Conservation (phyloP, 2,329 filamentous ascomycete species). For the Phialophora verrucosa region DNA sequence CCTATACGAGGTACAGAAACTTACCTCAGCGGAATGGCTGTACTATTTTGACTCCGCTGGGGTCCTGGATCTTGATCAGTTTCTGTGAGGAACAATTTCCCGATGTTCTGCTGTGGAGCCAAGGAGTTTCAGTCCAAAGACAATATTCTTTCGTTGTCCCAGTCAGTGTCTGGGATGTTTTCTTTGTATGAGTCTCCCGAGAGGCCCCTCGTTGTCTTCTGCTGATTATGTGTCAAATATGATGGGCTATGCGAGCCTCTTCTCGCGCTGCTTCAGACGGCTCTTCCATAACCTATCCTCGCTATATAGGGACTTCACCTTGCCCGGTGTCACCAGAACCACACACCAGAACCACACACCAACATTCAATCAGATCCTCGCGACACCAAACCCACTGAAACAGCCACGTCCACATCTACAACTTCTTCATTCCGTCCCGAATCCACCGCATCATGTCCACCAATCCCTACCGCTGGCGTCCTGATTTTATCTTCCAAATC, state of each 20-base stretch:
- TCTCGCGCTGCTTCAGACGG: neutral
- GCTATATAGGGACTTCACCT: neutral
- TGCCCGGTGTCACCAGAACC: neutral
- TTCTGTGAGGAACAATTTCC: neutral
- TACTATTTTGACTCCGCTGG: neutral
- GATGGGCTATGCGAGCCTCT: neutral
- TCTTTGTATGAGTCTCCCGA: neutral
- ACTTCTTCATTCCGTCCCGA: neutral
- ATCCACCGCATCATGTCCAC: neutral
- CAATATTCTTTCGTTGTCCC: neutral
- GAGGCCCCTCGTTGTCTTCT: neutral
- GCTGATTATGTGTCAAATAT: neutral
- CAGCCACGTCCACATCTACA: neutral
- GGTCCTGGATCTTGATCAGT: neutral
- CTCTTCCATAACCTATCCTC: neutral
- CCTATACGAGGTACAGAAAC: neutral
- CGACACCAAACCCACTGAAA: neutral
- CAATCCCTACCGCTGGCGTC: neutral
- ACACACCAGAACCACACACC: neutral
- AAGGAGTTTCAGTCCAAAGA: neutral
- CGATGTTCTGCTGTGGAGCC: neutral
- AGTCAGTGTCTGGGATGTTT: neutral
- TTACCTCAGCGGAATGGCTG: neutral
- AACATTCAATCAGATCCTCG: neutral
- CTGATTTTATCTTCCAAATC: neutral